These are phyloP conservation scores for Lactarius akahatsu DNA, from an alignment of 768 basidiomycete species.

Conservation along the genomic window DNA sequence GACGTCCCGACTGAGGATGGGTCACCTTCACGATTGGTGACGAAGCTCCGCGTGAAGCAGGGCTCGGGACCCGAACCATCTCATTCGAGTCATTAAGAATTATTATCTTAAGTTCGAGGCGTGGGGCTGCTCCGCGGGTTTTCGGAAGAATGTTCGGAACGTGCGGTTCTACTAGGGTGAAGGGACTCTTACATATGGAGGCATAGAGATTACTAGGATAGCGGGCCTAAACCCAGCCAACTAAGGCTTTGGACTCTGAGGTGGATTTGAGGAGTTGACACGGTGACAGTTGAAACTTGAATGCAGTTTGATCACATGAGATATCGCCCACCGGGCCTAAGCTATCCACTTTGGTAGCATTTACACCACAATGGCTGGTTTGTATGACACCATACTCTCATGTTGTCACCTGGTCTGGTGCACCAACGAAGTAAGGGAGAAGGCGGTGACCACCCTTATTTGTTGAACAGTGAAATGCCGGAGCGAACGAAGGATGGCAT, in stretches of 20 bases:
- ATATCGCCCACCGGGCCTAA: background rate
- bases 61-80: background rate
- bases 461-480: background rate
- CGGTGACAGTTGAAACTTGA: background rate
- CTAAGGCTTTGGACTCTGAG: background rate
- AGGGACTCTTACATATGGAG: background rate
- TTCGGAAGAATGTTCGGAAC: slow-evolving; percentile 1
- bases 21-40: background rate
- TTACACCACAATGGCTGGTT: no score
- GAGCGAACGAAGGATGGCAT: no score
- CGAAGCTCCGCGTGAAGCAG: slow-evolving; percentile 9
- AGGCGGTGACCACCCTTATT: background rate
- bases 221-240: background rate
- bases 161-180: background rate
- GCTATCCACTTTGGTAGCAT: no score
- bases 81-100: slow-evolving; percentile 2
- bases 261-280: background rate
- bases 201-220: background rate
- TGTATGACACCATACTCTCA: no score
- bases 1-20: background rate
- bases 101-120: background rate
- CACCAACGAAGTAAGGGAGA: background rate
- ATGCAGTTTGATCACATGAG: background rate
- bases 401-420: no score
- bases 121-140: background rate